Evolutionary conservation across 352 stramenopile species (phyloP), one percentile per base, ranked within the genome.

Genomic region (Elongisporangium prolatum): DNA sequence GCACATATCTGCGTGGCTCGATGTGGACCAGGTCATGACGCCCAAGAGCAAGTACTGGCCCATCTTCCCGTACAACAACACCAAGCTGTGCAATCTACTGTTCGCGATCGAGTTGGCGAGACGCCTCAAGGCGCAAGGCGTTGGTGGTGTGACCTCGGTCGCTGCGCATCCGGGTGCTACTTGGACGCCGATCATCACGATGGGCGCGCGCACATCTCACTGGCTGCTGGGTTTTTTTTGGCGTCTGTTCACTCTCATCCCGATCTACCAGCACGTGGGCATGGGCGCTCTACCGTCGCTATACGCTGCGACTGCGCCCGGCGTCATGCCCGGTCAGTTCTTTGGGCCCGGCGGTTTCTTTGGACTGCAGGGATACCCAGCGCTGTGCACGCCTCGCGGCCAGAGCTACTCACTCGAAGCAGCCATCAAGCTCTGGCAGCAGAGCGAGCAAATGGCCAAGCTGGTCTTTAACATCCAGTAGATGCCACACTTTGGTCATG

Each of bases 41-140:
- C 54, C 60, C 13, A 28, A 63, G 16, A 40, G 65, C 11, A 70
- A 62, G 21, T 75, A 75, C 63, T 37, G 57, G 17, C 48, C 63
- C 21, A 68, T 65, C 59, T 48, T 60, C n/a, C 63, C 52, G 48
- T 98, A 98, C 63, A 77, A 75, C 21, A 64, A 84, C 53, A 91
- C 80, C 40, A 98, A 98, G 72, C 68, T 98, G 18, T 81, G 74
- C 59, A 98, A 98, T 64, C 81, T 98, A 47, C 61, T 97, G 2
- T 98, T 98, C 68, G 85, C 89, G 2, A 61, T 89, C 50, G 91
- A 97, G 52, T 60, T 98, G 13, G 75, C 92, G 50, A 69, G 77
- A n/a, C 74, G 83, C 2, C 40, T 78, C 18, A 50, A 64, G 9
- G 21, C 56, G 1, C 34, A 40, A 1, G 56, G 56, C 10, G 50